Base-by-base conservation (phyloP, 441 rosid species). In the Jatropha multifida region DNA sequence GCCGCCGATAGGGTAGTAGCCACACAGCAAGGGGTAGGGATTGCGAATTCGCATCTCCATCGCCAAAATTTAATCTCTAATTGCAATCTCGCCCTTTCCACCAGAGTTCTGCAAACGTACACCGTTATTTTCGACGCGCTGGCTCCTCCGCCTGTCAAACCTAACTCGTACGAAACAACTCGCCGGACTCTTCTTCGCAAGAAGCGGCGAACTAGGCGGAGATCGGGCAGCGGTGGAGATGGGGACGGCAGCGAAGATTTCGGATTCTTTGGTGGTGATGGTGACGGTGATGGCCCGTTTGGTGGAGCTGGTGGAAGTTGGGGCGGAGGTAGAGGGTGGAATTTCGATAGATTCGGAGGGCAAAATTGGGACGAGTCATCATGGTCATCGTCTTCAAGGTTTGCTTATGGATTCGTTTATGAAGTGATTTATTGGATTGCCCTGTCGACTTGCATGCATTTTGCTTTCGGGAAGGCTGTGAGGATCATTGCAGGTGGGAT, bases 361-460 rank as follows among this genome's bases (percentile, higher is more conserved):
- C 85, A 85, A 15, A 77, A 82, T 55, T 88, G 92, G 89, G 98
- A 88, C 17, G 97, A 91, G 44, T 82, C 95, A 13, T 82, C 94
- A 20, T 84, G 79, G 73, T 77, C 81, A 54, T 83, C 90, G 5
- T 85, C 91, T 80, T 85, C 89, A 0, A 83, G 74, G 76, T 88
- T 88, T 7, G 97, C 97, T 2, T 86, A 88, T 75, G 86, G 82
- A 38, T 94, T 94, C 17, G 85, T 92, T 20, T 94, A 94, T 44
- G 98, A 94, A 84, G 97, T 94, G 82, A 79, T 94, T 44, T 87
- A 85, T 62, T 94, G 98, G 98, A 94, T 94, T 15, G 95, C 93
- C 0, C 76, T 94, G 60, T 91, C 98, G 52, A 92, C 87, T 41
- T 94, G 98, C 42, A 85, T 91, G 74, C 97, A 92, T 70, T 94